Evolutionary conservation across 2,329 filamentous ascomycete genomes (phyloP), one percentile per base, ranked within the genome.

Genomic region (Fusarium denticulatum): DNA sequence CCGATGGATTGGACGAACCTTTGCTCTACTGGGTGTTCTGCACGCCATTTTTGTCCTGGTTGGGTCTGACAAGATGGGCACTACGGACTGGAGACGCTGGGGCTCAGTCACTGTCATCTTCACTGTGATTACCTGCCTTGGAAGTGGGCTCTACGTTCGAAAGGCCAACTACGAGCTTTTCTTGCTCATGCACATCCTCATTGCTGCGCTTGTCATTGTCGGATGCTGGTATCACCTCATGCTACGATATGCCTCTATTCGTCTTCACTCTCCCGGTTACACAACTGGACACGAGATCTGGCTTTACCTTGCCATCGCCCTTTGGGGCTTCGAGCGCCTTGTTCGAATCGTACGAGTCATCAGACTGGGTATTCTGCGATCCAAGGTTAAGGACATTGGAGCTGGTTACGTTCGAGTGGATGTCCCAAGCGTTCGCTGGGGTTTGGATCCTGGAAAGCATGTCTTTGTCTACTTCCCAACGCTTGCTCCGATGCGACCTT

Each of bases 211-310:
- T 7, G 75, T 82, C 8, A 67, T 88, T 2, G 80, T 84, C 1
- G 85, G 83, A 10, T 81, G 80, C 37, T 87, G 81, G 78, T 83
- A 83, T 39, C 86, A 88, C 69, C 81, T 86, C 55, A 69, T 78
- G 9, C 56, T 77, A 6, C 74, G 79, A 3, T 86, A 83, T 60
- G 61, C 71, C 2, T 58, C 52, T 16, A 67, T 67, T 3, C 62
- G 64, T 7, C 34, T 67, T 0, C 45, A 60, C 4, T 67, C 56
- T 3, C 64, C 64, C 2, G 53, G 36, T 4, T 77, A 82, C 53
- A 73, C 81, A 28, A 86, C 83, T 75, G 86, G 86, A 2, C 85
- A 88, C 65, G 85, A 82, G 22, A 74, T 77, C 12, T 82, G 78
- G 76, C 46, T 82, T 10, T 79, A 76, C 50, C 69, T 79, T n/a